phyloP scores from a whole-genome alignment of 2,329 filamentous ascomycete genomes.

The Ilyonectria destructans region DNA sequence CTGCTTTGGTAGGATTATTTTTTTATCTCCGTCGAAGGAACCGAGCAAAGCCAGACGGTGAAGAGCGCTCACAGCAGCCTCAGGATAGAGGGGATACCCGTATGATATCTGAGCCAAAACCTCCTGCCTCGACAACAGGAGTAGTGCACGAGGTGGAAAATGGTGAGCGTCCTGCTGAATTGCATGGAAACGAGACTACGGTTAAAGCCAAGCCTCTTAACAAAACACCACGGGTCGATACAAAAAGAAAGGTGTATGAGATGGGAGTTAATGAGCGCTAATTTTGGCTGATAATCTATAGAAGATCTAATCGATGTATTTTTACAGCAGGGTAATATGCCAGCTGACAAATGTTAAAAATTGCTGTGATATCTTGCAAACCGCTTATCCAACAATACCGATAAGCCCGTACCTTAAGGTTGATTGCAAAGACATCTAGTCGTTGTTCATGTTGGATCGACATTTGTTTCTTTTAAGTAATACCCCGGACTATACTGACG shows the following conservation, averaged over 20 bases:
- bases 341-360: no score
- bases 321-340: no score
- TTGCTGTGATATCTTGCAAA: no score
- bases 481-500: no score
- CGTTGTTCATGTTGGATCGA: no score
- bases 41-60: not conserved
- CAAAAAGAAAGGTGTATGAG: not conserved
- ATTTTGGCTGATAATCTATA: no score
- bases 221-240: not conserved
- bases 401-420: no score
- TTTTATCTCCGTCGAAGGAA: not conserved
- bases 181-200: not conserved
- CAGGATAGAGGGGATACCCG: not conserved
- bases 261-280: not conserved
- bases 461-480: no score
- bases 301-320: no score
- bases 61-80: not conserved
- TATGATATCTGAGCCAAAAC: not conserved
- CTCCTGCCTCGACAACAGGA: not conserved
- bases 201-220: not conserved
- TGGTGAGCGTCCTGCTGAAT: not conserved
- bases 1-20: not conserved
- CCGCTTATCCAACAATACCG: no score
- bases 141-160: not conserved
- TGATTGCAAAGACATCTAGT: no score